Conservation (phyloP, 78 protist genomes). For the Parvularia atlantis region DNA sequence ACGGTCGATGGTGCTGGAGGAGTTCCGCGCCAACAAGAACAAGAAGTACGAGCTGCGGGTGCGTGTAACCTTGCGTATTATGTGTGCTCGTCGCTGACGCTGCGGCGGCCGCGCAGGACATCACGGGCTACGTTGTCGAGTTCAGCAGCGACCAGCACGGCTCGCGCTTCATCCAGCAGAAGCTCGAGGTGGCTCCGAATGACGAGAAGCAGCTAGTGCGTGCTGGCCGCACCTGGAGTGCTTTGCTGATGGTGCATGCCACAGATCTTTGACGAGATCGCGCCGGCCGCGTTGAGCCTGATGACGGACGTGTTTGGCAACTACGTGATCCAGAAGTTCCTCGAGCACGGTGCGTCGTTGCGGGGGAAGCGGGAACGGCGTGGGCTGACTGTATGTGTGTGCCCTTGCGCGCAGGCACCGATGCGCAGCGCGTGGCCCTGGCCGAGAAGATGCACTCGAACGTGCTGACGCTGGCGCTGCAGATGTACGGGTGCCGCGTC, state of each 20-base stretch:
- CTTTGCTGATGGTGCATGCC: not conserved
- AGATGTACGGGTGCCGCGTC: conserved; percentile 97
- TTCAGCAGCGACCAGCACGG: conserved; percentile 92
- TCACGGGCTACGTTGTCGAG: conserved; percentile 76
- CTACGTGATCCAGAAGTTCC: conserved; percentile 97
- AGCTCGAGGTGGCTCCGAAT: conserved; percentile 64
- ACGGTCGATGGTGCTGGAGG: conserved; percentile 23
- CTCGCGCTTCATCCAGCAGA: conserved; percentile 92
- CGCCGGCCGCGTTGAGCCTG: conserved; percentile 47
- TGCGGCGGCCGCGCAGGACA: too few species aligned
- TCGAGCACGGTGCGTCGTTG: conserved; percentile 73
- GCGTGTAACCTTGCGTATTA: too few species aligned
- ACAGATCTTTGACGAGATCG: conserved; percentile 55
- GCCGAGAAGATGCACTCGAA: conserved; percentile 57
- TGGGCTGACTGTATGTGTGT: conserved; percentile 6
- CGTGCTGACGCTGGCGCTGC: conserved; percentile 71
- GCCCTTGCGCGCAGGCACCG: not conserved
- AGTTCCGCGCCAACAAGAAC: conserved; percentile 6
- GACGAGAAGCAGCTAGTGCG: conserved; percentile 67
- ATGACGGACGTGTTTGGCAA: conserved; percentile 93
- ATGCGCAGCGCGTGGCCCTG: conserved; percentile 13
- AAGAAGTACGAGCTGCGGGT: conserved; percentile 12
- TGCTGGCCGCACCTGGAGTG: not conserved
- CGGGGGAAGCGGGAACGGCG: not conserved
- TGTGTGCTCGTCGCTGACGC: too few species aligned